Conservation (phyloP, 768 basidiomycete species). For the Nidula microcarpa region DNA sequence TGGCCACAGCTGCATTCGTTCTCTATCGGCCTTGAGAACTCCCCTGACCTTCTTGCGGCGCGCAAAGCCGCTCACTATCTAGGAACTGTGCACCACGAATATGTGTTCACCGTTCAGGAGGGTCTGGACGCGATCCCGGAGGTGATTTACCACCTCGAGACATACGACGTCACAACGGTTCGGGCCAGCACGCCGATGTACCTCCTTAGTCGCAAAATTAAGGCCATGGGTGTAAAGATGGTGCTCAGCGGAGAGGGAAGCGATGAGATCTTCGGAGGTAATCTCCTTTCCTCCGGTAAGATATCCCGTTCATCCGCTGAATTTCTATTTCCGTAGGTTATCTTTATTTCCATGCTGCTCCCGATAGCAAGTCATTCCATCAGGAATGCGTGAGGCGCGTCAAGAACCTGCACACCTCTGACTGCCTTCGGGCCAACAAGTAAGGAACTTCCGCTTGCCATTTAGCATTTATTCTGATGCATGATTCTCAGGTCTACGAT, state of each 20-base stretch:
- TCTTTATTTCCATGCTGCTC: conserved; percentile 99
- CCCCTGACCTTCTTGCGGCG: conserved; percentile 93
- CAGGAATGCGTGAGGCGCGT: conserved; percentile 93
- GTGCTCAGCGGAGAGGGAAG: conserved; percentile 96
- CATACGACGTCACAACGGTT: conserved; percentile 98
- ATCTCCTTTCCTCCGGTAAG: conserved; percentile 5
- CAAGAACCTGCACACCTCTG: conserved; percentile 96
- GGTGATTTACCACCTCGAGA: conserved; percentile 97
- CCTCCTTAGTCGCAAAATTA: conserved; percentile 95
- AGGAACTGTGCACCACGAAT: conserved; percentile 96
- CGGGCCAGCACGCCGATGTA: conserved; percentile 99
- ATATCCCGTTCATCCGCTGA: background rate
- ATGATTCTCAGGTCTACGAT: conserved; percentile 74
- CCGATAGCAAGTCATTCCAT: conserved; percentile 84
- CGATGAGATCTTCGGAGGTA: conserved; percentile 96
- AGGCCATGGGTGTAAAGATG: conserved; percentile 99
- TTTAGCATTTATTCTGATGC: background rate
- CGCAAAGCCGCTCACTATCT: conserved; percentile 90
- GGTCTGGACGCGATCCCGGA: conserved; percentile 96
- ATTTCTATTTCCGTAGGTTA: conserved; percentile 57
- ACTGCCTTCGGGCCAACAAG: conserved; percentile 99
- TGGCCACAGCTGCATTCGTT: conserved; percentile 99
- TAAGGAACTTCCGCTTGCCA: conserved; percentile 24
- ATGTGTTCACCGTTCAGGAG: conserved; percentile 97
- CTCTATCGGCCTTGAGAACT: conserved; percentile 91